Evolutionary conservation across 192 early-diverging fungal genomes (phyloP).

Genomic region (Chytriomyces confervae): DNA sequence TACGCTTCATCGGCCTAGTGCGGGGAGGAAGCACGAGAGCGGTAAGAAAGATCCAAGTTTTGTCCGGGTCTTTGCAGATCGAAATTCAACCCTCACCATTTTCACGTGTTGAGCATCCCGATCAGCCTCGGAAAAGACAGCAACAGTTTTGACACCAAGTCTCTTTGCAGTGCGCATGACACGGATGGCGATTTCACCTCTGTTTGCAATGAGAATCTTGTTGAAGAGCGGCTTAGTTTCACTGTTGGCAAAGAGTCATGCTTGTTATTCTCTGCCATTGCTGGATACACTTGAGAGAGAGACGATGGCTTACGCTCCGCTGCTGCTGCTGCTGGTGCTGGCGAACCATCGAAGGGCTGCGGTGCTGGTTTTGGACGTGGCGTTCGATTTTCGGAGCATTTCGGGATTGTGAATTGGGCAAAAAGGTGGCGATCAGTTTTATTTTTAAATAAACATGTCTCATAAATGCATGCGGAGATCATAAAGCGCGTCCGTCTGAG

Average conservation of each 20-base stretch:
- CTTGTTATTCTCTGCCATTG: neutral
- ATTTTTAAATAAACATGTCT: too few species aligned
- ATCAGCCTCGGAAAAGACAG: slow-evolving; percentile 93
- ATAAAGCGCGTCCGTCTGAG: too few species aligned
- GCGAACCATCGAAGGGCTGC: neutral
- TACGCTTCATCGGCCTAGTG: slow-evolving; percentile 87
- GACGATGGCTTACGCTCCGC: neutral
- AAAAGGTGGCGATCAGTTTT: too few species aligned
- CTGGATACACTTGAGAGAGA: neutral
- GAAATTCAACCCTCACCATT: slow-evolving; percentile 66
- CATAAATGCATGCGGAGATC: too few species aligned
- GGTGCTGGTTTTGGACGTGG: neutral
- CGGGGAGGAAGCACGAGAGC: neutral
- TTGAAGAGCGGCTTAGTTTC: slow-evolving; percentile 74
- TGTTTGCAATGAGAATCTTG: slow-evolving; percentile 96
- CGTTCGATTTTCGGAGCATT: neutral
- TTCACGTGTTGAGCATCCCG: slow-evolving; percentile 80
- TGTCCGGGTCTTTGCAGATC: too few species aligned
- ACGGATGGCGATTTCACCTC: slow-evolving; percentile 55
- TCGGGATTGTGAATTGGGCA: neutral
- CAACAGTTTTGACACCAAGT: slow-evolving; percentile 94
- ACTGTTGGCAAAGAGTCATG: neutral
- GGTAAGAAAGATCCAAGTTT: neutral
- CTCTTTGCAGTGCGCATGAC: slow-evolving; percentile 78
- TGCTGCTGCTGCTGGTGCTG: neutral